These are phyloP conservation scores for Infundibulicybe gibba DNA, from an alignment of 768 basidiomycete species.

Conservation along the genomic window DNA sequence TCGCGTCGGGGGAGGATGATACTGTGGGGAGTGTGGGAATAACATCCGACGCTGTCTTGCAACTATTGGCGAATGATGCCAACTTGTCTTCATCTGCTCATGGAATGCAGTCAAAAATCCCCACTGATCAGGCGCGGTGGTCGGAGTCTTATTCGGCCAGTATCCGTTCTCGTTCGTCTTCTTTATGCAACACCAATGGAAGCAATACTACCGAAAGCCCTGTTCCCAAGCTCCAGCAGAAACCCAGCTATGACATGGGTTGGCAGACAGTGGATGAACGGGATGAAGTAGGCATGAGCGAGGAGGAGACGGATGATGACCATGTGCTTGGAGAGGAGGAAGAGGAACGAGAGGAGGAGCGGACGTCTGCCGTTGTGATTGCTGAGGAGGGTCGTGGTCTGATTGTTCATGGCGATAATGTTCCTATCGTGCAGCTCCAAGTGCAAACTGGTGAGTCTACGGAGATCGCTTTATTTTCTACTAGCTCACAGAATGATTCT, in stretches of 20 bases:
- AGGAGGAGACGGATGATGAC: conserved; percentile 37
- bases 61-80: conserved; percentile 54
- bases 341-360: conserved; percentile 54
- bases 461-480: conserved; percentile 3
- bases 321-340: conserved; percentile 40
- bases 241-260: conserved; percentile 72
- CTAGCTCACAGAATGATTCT: conserved; percentile 6
- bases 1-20: conserved; percentile 62
- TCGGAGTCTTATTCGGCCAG: conserved; percentile 68
- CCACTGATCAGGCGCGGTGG: conserved; percentile 66
- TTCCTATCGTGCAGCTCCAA: conserved; percentile 57
- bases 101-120: conserved; percentile 40
- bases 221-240: conserved; percentile 48
- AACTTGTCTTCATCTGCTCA: conserved; percentile 39
- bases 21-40: conserved; percentile 51
- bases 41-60: conserved; percentile 62
- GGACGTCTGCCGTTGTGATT: conserved; percentile 73
- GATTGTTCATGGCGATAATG: conserved; percentile 69
- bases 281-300: conserved; percentile 33
- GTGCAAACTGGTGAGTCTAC: conserved; percentile 65
- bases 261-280: conserved; percentile 69
- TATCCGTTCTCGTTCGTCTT: conserved; percentile 68
- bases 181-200: conserved; percentile 43
- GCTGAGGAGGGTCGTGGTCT: conserved; percentile 85
- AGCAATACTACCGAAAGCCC: conserved; percentile 36